A percentile compares a stretch with the other conserved stretches of the same genome.
Evolutionary conservation across 352 stramenopile species (phyloP).

Genomic region (Phytophthora citrophthora): DNA sequence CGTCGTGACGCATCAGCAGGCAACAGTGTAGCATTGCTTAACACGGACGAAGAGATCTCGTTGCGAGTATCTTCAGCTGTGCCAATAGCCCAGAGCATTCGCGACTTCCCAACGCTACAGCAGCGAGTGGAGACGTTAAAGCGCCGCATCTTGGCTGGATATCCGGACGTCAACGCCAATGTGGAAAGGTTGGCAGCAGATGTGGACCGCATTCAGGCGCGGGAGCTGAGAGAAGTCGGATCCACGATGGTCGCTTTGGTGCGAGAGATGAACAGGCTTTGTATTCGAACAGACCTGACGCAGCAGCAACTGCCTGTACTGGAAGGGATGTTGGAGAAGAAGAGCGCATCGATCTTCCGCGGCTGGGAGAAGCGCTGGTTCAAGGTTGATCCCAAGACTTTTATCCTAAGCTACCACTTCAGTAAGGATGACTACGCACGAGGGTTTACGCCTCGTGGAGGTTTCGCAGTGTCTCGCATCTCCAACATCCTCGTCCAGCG

Average conservation of each 20-base stretch:
- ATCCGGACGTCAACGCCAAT: slow-evolving; percentile 46
- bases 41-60: slow-evolving; percentile 3
- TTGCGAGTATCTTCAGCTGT: slow-evolving; percentile 18
- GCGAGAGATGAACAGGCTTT: slow-evolving; percentile 59
- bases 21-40: slow-evolving; percentile 1
- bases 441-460: slow-evolving; percentile 69
- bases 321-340: slow-evolving; percentile 77
- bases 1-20: slow-evolving; percentile 2
- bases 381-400: slow-evolving; percentile 71
- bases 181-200: slow-evolving; percentile 47
- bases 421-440: slow-evolving; percentile 64
- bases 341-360: slow-evolving; percentile 78
- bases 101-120: slow-evolving; percentile 52
- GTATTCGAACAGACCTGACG: slow-evolving; percentile 37
- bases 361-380: slow-evolving; percentile 76
- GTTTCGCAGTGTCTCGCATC: slow-evolving; percentile 63
- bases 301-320: slow-evolving; percentile 54
- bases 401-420: slow-evolving; percentile 74
- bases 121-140: slow-evolving; percentile 63
- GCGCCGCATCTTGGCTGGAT: slow-evolving; percentile 46
- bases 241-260: slow-evolving; percentile 61
- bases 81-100: slow-evolving; percentile 37
- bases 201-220: slow-evolving; percentile 40
- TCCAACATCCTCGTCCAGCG: slow-evolving; percentile 60
- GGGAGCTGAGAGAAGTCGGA: slow-evolving; percentile 53